These are phyloP conservation scores for Sedum album DNA, from an alignment of 164 flowering plant genomes.

Conservation along the genomic window DNA sequence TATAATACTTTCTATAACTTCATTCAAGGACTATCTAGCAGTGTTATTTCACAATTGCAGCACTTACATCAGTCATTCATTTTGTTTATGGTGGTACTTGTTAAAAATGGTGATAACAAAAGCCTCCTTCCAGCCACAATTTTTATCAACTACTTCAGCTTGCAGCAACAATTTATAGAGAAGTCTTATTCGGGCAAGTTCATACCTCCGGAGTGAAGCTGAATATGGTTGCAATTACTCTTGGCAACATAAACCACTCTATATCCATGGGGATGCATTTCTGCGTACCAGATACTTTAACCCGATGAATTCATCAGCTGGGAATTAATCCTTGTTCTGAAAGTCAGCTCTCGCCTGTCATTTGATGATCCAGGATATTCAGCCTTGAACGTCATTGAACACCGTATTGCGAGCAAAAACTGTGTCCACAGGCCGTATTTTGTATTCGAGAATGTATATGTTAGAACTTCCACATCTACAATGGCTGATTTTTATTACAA, in stretches of 20 bases:
- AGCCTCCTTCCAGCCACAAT: background rate
- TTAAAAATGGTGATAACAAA: too few relatives aligned
- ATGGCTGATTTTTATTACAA: background rate
- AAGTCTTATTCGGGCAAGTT: background rate
- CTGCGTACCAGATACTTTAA: too few relatives aligned
- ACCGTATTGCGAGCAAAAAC: too few relatives aligned
- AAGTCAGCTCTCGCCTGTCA: background rate
- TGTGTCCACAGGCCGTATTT: too few relatives aligned
- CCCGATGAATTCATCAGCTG: background rate
- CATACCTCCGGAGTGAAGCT: background rate
- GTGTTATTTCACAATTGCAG: too few relatives aligned
- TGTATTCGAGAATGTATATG: too few relatives aligned
- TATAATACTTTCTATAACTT: too few relatives aligned
- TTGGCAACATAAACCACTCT: background rate
- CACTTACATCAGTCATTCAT: too few relatives aligned
- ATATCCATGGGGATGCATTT: background rate
- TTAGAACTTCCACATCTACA: background rate
- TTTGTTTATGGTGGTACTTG: too few relatives aligned
- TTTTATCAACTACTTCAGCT: too few relatives aligned
- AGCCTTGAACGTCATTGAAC: constrained; percentile 4
- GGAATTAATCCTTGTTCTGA: background rate
- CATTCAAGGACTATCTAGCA: too few relatives aligned
- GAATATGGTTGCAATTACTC: background rate
- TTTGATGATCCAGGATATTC: background rate
- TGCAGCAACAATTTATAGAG: too few relatives aligned